Percentiles rank a stretch among this genome's conserved stretches.
phyloP scores from a whole-genome alignment of 2,329 filamentous ascomycete genomes.

The Xylariaceae sp. region DNA sequence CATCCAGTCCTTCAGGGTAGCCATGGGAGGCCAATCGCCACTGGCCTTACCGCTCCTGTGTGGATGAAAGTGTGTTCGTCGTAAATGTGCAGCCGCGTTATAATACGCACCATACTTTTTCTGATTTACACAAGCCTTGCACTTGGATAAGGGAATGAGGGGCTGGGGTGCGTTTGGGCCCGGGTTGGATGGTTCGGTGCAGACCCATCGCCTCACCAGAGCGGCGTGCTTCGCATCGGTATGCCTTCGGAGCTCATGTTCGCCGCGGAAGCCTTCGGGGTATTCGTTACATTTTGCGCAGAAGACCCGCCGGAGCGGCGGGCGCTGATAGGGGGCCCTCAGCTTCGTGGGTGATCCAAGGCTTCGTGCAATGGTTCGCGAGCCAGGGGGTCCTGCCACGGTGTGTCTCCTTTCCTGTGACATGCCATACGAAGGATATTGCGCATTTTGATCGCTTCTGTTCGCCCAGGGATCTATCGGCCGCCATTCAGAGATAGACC shows the following conservation, averaged over 20 bases:
- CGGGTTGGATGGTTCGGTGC: slow-evolving; percentile 43
- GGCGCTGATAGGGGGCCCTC: slow-evolving; percentile 44
- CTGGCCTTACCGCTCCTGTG: slow-evolving; percentile 51
- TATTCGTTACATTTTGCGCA: slow-evolving; percentile 76
- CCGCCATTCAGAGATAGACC: slow-evolving; percentile 36
- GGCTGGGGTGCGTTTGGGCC: slow-evolving; percentile 40
- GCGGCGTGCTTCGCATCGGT: slow-evolving; percentile 52
- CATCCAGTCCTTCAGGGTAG: slow-evolving; percentile 55
- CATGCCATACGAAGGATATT: slow-evolving; percentile 24
- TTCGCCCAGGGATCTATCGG: slow-evolving; percentile 37
- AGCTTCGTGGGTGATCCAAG: slow-evolving; percentile 41
- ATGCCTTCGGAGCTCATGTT: slow-evolving; percentile 76
- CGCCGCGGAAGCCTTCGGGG: slow-evolving; percentile 81
- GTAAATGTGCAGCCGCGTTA: slow-evolving; percentile 53
- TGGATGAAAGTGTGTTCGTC: slow-evolving; percentile 52
- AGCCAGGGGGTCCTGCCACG: slow-evolving; percentile 42
- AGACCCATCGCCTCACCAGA: slow-evolving; percentile 51
- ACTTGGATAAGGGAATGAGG: slow-evolving; percentile 47
- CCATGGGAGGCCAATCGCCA: slow-evolving; percentile 55
- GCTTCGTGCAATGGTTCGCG: slow-evolving; percentile 35
- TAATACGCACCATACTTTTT: slow-evolving; percentile 56
- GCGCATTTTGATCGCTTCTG: slow-evolving; percentile 25
- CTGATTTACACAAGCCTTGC: slow-evolving; percentile 51
- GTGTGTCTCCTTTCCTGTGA: slow-evolving; percentile 40
- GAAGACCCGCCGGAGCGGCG: slow-evolving; percentile 64